Percentiles rank a stretch among this genome's conserved stretches.
Conservation (phyloP, 2,329 filamentous ascomycete genomes). For the Ceratocystis ficicola region DNA sequence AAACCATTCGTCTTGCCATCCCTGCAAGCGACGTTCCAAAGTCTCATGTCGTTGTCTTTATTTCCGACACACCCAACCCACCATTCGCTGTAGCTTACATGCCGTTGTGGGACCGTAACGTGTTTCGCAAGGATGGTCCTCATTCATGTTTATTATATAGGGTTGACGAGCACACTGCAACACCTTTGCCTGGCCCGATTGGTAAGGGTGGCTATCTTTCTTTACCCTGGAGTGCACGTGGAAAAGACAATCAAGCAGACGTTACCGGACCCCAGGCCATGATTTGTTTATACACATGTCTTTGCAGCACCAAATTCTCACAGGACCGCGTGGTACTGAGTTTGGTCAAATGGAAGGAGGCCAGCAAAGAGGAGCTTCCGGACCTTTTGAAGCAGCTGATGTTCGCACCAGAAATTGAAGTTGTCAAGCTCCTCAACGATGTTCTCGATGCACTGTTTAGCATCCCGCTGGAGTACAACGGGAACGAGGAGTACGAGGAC, state of each 20-base stretch:
- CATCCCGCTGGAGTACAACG: constrained; percentile 80
- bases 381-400: constrained; percentile 68
- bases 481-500: constrained; percentile 84
- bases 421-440: constrained; percentile 83
- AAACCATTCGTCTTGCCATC: constrained; percentile 73
- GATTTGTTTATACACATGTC: constrained; percentile 67
- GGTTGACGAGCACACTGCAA: constrained; percentile 81
- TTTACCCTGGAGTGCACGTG: constrained; percentile 63
- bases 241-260: constrained; percentile 57
- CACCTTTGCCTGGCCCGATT: constrained; percentile 43
- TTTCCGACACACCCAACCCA: constrained; percentile 73
- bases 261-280: constrained; percentile 68
- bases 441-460: constrained; percentile 87
- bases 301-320: constrained; percentile 90
- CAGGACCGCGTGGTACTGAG: constrained; percentile 80
- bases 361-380: constrained; percentile 57
- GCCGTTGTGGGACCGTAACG: constrained; percentile 83
- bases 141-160: constrained; percentile 77
- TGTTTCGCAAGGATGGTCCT: constrained; percentile 75
- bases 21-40: constrained; percentile 66
- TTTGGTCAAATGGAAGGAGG: constrained; percentile 74
- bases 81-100: constrained; percentile 89
- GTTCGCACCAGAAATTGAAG: constrained; percentile 93
- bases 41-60: constrained; percentile 77
- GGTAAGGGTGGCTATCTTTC: constrained; percentile 80